Percentiles rank a stretch among this genome's conserved stretches.
Conservation (phyloP, 1,284 basidiomycete genomes). For the Moesziomyces aphidis region DNA sequence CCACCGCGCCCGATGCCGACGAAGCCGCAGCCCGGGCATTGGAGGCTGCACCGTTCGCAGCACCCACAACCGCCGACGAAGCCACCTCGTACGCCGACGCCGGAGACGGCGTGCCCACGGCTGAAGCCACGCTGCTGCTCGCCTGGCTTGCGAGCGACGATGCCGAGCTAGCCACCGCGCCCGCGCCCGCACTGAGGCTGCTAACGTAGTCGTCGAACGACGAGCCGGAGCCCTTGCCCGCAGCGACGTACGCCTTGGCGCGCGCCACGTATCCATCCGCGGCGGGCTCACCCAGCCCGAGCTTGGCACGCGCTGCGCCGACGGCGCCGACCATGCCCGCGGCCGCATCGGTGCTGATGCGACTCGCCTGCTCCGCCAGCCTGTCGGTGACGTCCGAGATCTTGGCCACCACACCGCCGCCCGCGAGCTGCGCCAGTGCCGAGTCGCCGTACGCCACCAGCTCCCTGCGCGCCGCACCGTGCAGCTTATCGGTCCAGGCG, state of each 20-base stretch:
- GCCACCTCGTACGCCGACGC: conserved; percentile 13
- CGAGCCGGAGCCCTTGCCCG: conserved; percentile 27
- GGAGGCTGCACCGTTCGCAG: conserved; percentile 13
- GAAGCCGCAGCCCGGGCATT: conserved; percentile 15
- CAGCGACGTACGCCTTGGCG: conserved; percentile 33
- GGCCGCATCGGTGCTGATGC: conserved; percentile 48
- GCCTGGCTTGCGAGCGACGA: conserved; percentile 26
- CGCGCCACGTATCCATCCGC: conserved; percentile 35
- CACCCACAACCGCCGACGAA: conserved; percentile 10
- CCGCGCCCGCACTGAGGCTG: conserved; percentile 20
- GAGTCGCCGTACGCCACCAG: conserved; percentile 37
- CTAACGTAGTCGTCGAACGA: conserved; percentile 35
- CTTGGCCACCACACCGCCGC: conserved; percentile 42
- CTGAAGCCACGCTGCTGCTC: conserved; percentile 25
- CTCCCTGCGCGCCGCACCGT: conserved; percentile 48
- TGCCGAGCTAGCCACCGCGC: conserved; percentile 13
- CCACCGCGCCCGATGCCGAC: conserved; percentile 13
- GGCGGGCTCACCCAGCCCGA: conserved; percentile 34
- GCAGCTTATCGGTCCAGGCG: conserved; percentile 35
- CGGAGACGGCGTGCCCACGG: conserved; percentile 17
- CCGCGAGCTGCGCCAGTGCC: conserved; percentile 42
- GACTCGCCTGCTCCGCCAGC: conserved; percentile 41
- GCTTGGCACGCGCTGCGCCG: conserved; percentile 34
- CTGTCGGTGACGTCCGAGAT: conserved; percentile 46
- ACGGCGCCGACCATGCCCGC: conserved; percentile 50